Evolutionary conservation across 2,329 filamentous ascomycete genomes (phyloP), one percentile per base, ranked within the genome.

Genomic region (Aspergillus eucalypticola): DNA sequence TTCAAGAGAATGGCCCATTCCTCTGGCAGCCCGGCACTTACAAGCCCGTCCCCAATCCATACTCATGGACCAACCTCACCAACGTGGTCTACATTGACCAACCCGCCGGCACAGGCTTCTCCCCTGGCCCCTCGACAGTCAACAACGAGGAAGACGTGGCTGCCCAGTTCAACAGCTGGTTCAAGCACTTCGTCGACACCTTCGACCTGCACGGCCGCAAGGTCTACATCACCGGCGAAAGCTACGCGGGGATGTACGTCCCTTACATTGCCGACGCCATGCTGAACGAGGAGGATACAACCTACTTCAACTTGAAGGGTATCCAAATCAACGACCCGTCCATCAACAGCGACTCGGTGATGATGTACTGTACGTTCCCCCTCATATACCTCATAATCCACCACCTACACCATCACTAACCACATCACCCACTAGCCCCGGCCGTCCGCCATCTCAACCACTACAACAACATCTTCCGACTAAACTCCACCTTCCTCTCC

Each of bases 1-100:
- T 93, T 1, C 88, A 90, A 44, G 90, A 92, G 66, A 92, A 92
- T 64, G 90, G 90, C 0, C 89, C 90, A 0, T 88, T 91, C 67
- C 61, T 83, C 2, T 90, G 88, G 88, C 84, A 89, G 70, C 81
- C 85, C 5, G 90, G 90, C 19, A 92, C 88, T 0, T 83, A 82
- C 42, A 80, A 81, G 49, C 89, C 89, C 0, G 79, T 86, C 0
- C 75, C 76, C n/a, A 92, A 92, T 69, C 82, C 84, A 0, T 92
- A 87, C 77, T 84, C 84, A 15, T 92, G 89, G 89, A 84, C 83
- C 62, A 88, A 88, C 46, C 76, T 93, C 27, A 89, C 89, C 56
- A 91, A 92, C 72, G 83, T 92, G 64, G 81, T 94, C 53, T 94
- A 86, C 83, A 60, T 72, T 21, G 66, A 70, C 32, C 73, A 75